Evolutionary conservation across 805 yeast species (phyloP), one percentile per base, ranked within the genome.

Genomic region (Yarrowia sp.): DNA sequence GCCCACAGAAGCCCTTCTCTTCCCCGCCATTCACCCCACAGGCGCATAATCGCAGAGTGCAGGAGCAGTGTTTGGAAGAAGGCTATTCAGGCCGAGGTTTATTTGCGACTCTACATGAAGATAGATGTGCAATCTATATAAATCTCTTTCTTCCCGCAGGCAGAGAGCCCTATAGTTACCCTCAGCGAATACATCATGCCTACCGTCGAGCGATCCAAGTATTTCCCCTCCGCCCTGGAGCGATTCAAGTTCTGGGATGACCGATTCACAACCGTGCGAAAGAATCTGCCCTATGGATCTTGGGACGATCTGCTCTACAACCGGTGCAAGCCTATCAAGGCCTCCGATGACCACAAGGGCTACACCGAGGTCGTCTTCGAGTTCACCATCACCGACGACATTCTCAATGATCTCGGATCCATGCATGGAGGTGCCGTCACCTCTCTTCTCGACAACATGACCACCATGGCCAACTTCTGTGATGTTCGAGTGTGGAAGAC

Each of bases 181-280:
- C 5, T n/a, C 3, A n/a, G 11, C 58, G 32, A 26, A 26, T 26
- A 32, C 43, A 38, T 8, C 45, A 53, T 53, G 59, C 45, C 59
- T 5, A 53, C 59, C 16, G 59, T 53, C 45, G 65, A 59, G 16
- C 52, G 65, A 59, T 26, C 52, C 52, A 43, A 45, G 16, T 59
- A 59, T 42, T 59, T 63, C 26, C 67, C 67, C 22, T 9, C 67
- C 32, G 56, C 67, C 22, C 56, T 63, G 56, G 67, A 63, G 48
- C 67, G 67, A 48, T 48, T 63, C 67, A 63, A 63, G 56, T 63
- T 63, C 56, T 63, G 67, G 67, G 56, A 48, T 26, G 56, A 63
- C 41, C 43, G 56, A 48, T 63, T 26, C 38, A 36, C 46, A 56
- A 32, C n/a, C 3, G 55, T 36, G 14, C 67, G 67, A 63, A 48